Evolutionary conservation across 768 basidiomycete genomes (phyloP), one percentile per base, ranked within the genome.

Genomic region (Phanerochaete sordida): DNA sequence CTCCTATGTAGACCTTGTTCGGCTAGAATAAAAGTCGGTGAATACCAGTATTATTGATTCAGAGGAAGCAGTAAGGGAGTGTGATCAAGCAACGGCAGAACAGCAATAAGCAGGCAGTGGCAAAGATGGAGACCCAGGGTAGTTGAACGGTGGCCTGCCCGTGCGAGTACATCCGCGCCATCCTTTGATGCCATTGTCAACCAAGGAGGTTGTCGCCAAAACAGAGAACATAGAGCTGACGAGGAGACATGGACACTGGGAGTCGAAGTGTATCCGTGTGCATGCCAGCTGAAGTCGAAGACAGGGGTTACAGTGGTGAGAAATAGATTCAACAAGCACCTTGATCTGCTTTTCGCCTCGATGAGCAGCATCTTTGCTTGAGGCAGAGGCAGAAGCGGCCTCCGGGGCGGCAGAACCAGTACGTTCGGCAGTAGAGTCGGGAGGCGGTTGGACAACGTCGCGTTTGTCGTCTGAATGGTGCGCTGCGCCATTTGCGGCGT

Each of bases 1-100:
- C 91, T 71, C 92, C 92, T 70, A 95, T 85, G 73, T 95, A 95
- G 73, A 95, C 87, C 78, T 95, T 95, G 78, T 92, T 93, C 78
- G 91, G 88, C 91, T 93, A 83, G 78, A 80, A 28, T 78, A 79
- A 59, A 81, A 80, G 77, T 84, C 80, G 74, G 81, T 86, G 78
- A 87, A 85, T 54, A 56, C 57, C 64, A 50, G 57, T 56, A 21
- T 61, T 33, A 60, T 53, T 56, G 60, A 57, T 63, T 46, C 57
- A 33, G 63, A 62, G 23, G n/a, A 57, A 24, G 33, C 15, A 28
- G 5, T 13, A 54, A 43, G 13, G 53, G 23, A 28, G n/a, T n/a
- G 33, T 16, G 35, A 27, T 23, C n/a, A 3, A 39, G 35, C 53
- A 26, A 28, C 3, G 15, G 23, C 11, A 11, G 35, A 54, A 26